These are phyloP conservation scores for Chlorociboria aeruginascens DNA, from an alignment of 495 filamentous ascomycete genomes.

Conservation along the genomic window DNA sequence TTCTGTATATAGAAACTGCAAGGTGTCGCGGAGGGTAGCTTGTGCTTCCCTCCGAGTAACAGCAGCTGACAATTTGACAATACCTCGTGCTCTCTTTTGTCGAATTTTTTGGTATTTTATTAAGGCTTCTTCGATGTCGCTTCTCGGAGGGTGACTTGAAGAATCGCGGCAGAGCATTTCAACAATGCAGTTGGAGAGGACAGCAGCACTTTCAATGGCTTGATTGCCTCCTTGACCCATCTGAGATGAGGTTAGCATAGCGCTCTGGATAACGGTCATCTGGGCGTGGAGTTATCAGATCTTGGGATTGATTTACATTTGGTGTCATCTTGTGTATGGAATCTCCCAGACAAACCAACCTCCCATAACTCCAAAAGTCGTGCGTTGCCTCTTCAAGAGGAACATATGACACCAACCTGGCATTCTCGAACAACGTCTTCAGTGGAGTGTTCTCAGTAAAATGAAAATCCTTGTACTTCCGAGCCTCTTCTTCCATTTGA, in stretches of 20 bases:
- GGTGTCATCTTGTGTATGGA: conserved; percentile 33
- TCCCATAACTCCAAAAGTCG: conserved; percentile 23
- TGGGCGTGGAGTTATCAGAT: background rate
- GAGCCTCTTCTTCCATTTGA: conserved; percentile 23
- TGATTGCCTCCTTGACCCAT: conserved; percentile 28
- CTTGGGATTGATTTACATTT: conserved; percentile 9
- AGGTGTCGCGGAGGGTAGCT: background rate
- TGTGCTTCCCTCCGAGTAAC: background rate
- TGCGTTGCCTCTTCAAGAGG: conserved; percentile 29
- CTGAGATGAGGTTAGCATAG: conserved; percentile 3
- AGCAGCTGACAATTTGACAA: background rate
- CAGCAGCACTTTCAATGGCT: conserved; percentile 27
- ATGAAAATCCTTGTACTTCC: conserved; percentile 11
- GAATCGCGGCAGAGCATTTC: background rate
- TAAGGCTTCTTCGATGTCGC: background rate
- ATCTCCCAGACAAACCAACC: conserved; percentile 30
- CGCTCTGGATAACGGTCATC: background rate
- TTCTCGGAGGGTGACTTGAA: too few relatives aligned
- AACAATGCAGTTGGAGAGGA: conserved; percentile 20
- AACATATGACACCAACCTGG: conserved; percentile 14
- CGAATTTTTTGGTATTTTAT: background rate
- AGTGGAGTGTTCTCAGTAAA: conserved; percentile 18
- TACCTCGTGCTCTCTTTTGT: background rate
- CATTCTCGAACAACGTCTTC: conserved; percentile 9
- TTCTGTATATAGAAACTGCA: background rate